phyloP scores from a whole-genome alignment of 2,329 filamentous ascomycete genomes.

The Penicillium sp. region DNA sequence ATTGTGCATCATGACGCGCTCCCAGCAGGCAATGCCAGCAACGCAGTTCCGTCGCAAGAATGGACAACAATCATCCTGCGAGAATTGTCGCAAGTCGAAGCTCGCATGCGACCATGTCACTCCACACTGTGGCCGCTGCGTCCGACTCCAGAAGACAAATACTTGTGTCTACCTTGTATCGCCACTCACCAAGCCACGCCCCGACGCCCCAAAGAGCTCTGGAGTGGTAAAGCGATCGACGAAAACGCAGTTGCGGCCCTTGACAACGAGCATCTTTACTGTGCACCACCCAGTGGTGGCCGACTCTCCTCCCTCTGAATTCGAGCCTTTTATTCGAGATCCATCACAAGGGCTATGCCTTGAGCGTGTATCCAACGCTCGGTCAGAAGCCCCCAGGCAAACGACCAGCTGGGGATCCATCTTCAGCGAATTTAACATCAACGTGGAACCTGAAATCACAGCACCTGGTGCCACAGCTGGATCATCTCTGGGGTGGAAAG shows the following conservation, averaged over 20 bases:
- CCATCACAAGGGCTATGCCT: not conserved
- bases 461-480: not conserved
- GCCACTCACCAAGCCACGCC: not conserved
- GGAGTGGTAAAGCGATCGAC: not conserved
- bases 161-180: not conserved
- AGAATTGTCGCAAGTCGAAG: not conserved
- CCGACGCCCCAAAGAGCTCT: not conserved
- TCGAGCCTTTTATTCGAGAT: not conserved
- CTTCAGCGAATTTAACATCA: not conserved
- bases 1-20: too few relatives aligned
- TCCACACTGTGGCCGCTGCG: not conserved
- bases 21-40: not conserved
- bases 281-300: not conserved
- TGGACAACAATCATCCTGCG: not conserved
- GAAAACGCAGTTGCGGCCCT: not conserved
- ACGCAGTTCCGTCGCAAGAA: not conserved
- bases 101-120: not conserved
- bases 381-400: not conserved
- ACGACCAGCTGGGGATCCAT: not conserved
- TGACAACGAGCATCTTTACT: not conserved
- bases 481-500: not conserved
- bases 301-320: not conserved
- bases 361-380: not conserved
- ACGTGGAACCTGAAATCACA: not conserved
- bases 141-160: not conserved